Evolutionary conservation across 164 flowering plant species (phyloP), one percentile per base, ranked within the genome.

Genomic region (Platanus orientalis): DNA sequence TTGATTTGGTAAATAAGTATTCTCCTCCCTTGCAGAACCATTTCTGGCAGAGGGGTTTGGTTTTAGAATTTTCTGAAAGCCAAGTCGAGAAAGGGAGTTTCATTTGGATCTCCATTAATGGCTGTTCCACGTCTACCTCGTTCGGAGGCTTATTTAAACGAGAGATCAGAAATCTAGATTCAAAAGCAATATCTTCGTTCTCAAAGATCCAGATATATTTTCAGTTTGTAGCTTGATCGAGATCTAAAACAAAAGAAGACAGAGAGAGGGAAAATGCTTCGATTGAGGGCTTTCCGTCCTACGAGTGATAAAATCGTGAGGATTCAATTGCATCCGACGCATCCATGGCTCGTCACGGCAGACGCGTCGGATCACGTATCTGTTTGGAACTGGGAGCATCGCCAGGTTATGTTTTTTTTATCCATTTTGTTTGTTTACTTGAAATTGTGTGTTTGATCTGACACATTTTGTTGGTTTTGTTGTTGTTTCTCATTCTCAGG

Each of bases 351-450:
- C 23, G 99, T 89, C 47, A 91, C 99, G 0, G 91, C 99, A 17
- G 99, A 94, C 62, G 92, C 89, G 5, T 89, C 97, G 2, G 97
- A 94, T 82, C 93, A 84, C 51, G 97, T 94, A 5, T 83, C 97
- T 25, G 97, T 94, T 56, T 94, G 99, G 97, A 94, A 94, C 65
- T 94, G 99, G 99, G 99, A 94, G 65, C 96, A 89, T 56, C 93
- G 96, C 19, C 97, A 91, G 97, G 96, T 86, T 54, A 13, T 48
- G 12, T 10, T 54, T 40, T 50, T 14, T 4, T 20, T 58, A 12
- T 27, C 44, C 17, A 4, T 36, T 57, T 20, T 30, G 20, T 20
- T 11, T 39, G 12, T 26, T 23, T 69, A 39, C 19, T 21, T 68
- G 32, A 6, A 0, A 29, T 36, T 25, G 14, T 28, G 27, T 17